Conservation (phyloP, 108 stramenopile species). For the Fragilariopsis cylindrus region DNA sequence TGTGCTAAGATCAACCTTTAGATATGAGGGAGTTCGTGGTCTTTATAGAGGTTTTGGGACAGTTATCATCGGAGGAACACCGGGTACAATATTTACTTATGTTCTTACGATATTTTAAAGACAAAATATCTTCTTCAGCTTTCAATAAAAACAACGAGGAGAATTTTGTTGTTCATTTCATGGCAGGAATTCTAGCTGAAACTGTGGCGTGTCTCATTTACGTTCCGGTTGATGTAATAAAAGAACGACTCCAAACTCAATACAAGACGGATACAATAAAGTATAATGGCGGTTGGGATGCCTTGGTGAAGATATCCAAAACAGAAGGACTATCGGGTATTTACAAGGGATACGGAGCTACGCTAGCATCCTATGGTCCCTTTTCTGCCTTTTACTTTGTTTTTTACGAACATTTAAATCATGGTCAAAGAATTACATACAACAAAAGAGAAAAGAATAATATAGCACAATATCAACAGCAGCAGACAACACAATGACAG, state of each 20-base stretch:
- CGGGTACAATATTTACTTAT: conserved; percentile 93
- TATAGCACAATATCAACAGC: conserved; percentile 6
- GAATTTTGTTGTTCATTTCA: conserved; percentile 68
- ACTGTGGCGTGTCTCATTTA: conserved; percentile 92
- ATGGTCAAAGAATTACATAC: conserved; percentile 30
- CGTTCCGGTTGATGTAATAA: conserved; percentile 98
- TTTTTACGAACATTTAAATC: conserved; percentile 91
- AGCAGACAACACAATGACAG: not conserved
- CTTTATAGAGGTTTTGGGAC: conserved; percentile 94
- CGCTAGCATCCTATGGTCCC: conserved; percentile 93
- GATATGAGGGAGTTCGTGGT: conserved; percentile 85
- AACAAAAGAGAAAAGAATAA: conserved; percentile 1
- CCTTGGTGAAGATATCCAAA: conserved; percentile 64
- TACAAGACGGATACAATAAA: conserved; percentile 19
- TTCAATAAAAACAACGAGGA: conserved; percentile 14
- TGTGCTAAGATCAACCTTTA: conserved; percentile 58
- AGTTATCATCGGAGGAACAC: conserved; percentile 89
- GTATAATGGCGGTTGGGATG: conserved; percentile 85
- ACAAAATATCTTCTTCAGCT: conserved; percentile 34
- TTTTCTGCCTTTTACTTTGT: conserved; percentile 97
- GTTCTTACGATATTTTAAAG: conserved; percentile 90
- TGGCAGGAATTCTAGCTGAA: conserved; percentile 84
- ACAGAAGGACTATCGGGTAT: conserved; percentile 88
- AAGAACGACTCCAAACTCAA: conserved; percentile 97
- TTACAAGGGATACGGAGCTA: conserved; percentile 94